phyloP scores from a whole-genome alignment of 2,329 filamentous ascomycete species.

The Stagonosporopsis vannaccii region DNA sequence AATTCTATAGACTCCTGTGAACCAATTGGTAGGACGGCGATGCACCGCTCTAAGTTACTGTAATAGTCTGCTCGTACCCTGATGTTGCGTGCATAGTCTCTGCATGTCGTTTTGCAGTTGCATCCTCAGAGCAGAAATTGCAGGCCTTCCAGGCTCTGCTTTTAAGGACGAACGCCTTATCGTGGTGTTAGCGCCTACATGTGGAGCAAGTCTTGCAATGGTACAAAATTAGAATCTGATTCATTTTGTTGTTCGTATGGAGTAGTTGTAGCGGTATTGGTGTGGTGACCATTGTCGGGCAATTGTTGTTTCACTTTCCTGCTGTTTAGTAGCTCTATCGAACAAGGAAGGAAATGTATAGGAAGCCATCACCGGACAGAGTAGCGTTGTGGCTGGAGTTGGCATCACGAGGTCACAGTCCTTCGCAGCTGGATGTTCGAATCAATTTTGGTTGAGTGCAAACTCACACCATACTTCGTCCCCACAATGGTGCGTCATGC shows the following conservation, averaged over 20 bases:
- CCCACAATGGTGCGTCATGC: too few relatives aligned
- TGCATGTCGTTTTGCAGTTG: background rate
- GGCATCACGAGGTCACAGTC: background rate
- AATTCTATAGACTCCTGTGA: background rate
- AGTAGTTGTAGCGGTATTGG: background rate
- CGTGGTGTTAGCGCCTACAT: background rate
- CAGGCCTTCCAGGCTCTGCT: slow-evolving; percentile 1
- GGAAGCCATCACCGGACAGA: too few relatives aligned
- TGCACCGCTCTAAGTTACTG: background rate
- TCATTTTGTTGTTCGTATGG: background rate
- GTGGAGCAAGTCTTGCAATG: background rate
- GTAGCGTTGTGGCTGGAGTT: background rate
- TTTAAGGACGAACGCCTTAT: background rate
- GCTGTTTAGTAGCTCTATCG: background rate
- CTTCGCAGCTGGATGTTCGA: background rate
- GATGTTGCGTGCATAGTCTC: background rate
- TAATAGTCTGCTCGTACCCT: background rate
- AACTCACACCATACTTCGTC: too few relatives aligned
- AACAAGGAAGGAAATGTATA: background rate
- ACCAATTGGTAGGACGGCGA: background rate
- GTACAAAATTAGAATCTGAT: background rate
- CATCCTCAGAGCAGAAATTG: background rate
- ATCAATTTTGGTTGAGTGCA: too few relatives aligned
- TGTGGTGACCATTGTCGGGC: too few relatives aligned
- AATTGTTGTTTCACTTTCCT: background rate